Evolutionary conservation across 1,284 basidiomycete species (phyloP).

Genomic region (Ceratobasidium sp.): DNA sequence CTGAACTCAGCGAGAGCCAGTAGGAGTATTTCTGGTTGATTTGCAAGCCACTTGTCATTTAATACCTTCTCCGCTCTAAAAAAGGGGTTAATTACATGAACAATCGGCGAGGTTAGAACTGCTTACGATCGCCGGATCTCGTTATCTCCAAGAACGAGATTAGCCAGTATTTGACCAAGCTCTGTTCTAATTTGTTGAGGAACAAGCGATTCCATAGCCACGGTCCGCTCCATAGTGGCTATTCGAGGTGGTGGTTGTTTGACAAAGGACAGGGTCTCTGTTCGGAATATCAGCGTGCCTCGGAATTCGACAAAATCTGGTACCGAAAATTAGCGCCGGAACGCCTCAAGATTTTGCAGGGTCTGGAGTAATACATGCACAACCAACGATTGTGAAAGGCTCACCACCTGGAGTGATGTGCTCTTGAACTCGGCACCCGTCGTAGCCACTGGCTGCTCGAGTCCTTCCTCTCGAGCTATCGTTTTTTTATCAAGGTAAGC

Average conservation of each 20-base stretch:
- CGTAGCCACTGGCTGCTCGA: too few relatives aligned
- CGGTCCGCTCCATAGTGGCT: neutral
- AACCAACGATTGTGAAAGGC: too few relatives aligned
- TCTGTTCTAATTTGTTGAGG: constrained; percentile 50
- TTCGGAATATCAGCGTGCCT: too few relatives aligned
- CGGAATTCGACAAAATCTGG: too few relatives aligned
- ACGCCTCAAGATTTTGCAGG: too few relatives aligned
- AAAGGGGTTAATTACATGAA: constrained; percentile 25
- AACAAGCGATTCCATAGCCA: constrained; percentile 51
- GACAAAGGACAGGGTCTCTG: too few relatives aligned
- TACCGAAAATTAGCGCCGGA: too few relatives aligned
- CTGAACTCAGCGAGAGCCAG: constrained; percentile 82
- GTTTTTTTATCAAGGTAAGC: too few relatives aligned
- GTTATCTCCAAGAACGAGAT: constrained; percentile 84
- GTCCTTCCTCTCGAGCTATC: too few relatives aligned
- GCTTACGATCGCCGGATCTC: constrained; percentile 77
- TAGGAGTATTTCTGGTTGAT: constrained; percentile 81
- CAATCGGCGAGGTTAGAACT: neutral
- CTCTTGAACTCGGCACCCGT: too few relatives aligned
- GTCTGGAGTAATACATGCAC: too few relatives aligned
- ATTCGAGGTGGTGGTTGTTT: neutral
- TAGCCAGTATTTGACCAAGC: constrained; percentile 83
- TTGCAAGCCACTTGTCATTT: constrained; percentile 75
- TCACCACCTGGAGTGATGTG: too few relatives aligned
- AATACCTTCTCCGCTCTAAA: constrained; percentile 81